Conservation (phyloP, 495 filamentous ascomycete species). For the Chaetomium cochliodes region DNA sequence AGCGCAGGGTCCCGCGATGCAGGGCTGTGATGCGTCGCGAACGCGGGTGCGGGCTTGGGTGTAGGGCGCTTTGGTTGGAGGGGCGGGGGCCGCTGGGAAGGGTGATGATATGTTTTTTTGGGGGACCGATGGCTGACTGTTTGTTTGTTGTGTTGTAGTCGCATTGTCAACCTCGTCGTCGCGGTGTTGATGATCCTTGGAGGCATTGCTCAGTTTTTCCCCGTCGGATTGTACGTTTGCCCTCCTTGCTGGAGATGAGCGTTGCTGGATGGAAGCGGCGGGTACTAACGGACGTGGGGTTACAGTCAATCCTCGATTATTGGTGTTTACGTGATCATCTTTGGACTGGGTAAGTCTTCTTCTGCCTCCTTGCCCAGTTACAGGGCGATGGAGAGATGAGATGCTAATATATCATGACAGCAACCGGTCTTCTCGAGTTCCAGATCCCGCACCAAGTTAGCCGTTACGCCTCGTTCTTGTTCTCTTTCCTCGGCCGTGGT, state of each 20-base stretch:
- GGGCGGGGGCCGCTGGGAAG: too few relatives aligned
- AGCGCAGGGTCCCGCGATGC: too few relatives aligned
- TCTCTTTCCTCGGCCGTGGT: slow-evolving; percentile 93
- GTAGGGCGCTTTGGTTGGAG: background rate
- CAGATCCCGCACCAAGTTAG: slow-evolving; percentile 91
- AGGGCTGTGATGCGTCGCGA: background rate
- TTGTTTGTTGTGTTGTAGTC: slow-evolving; percentile 53
- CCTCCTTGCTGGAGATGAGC: background rate
- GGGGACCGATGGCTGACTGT: slow-evolving; percentile 21
- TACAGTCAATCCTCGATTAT: slow-evolving; percentile 66
- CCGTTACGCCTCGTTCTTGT: slow-evolving; percentile 94
- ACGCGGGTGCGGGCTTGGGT: background rate
- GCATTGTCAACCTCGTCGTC: slow-evolving; percentile 88
- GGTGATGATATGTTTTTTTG: background rate
- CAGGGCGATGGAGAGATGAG: background rate
- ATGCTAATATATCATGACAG: slow-evolving; percentile 36
- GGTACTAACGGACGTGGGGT: slow-evolving; percentile 10
- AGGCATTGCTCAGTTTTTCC: slow-evolving; percentile 85
- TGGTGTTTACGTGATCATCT: slow-evolving; percentile 82
- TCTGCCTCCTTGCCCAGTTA: slow-evolving; percentile 4
- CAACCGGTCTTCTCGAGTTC: slow-evolving; percentile 69
- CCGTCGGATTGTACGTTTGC: slow-evolving; percentile 52
- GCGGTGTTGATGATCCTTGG: slow-evolving; percentile 86
- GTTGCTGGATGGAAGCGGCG: background rate
- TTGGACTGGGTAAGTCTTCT: slow-evolving; percentile 75